phyloP scores from a whole-genome alignment of 176 grass and related monocot genomes.

The Rhynchospora pubera region DNA sequence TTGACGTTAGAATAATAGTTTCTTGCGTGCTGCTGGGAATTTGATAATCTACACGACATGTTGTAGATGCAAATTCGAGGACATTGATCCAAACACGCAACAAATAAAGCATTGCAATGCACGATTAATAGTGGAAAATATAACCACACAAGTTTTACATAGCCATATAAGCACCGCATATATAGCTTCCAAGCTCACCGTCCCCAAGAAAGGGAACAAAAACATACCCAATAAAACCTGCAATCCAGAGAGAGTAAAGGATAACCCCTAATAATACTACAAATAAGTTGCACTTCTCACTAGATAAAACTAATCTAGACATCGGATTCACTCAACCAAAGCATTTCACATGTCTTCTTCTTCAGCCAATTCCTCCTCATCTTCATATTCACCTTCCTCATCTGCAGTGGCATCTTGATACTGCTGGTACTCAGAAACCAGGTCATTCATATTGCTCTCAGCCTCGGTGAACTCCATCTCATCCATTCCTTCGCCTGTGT shows the following conservation, averaged over 20 bases:
- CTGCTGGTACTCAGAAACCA: constrained; percentile 81
- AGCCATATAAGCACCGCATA: no score
- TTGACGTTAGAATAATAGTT: background rate
- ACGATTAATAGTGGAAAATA: background rate
- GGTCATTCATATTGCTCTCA: constrained; percentile 86
- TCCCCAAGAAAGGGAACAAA: no score
- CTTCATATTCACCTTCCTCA: constrained; percentile 50
- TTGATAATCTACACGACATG: background rate
- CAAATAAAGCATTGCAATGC: background rate
- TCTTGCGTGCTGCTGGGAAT: no score
- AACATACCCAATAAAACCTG: no score
- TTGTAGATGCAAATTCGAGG: background rate
- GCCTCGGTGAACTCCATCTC: constrained; percentile 87
- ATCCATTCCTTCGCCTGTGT: constrained; percentile 79
- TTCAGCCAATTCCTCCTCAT: constrained; percentile 28
- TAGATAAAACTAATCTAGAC: no score
- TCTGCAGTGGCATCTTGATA: constrained; percentile 69
- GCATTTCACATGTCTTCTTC: constrained; percentile 12
- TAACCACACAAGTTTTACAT: no score
- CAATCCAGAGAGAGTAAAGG: no score
- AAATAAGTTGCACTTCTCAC: no score
- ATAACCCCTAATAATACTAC: no score
- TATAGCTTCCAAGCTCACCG: no score
- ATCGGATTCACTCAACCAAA: background rate
- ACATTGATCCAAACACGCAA: background rate